Conservation (phyloP, 345 rosid species). For the Brassica cretica region DNA sequence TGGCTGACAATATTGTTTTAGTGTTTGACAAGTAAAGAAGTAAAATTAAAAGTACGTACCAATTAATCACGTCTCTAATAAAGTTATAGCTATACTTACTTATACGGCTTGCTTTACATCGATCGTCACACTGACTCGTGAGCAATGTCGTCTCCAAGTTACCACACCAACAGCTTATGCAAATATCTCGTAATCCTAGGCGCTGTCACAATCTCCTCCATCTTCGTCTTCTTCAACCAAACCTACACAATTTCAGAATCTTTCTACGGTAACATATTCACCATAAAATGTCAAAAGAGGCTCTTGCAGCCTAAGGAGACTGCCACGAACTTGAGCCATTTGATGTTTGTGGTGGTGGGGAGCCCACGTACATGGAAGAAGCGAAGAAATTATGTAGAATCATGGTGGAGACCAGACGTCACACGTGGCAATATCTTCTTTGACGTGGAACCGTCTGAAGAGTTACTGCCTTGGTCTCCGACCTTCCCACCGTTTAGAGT, state of each 20-base stretch:
- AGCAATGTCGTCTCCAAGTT: not conserved
- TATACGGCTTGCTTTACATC: not conserved
- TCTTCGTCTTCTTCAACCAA: not conserved
- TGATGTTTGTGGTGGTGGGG: not conserved
- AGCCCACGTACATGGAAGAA: not conserved
- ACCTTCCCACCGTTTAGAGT: not conserved
- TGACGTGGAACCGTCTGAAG: not conserved
- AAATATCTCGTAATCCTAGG: not conserved
- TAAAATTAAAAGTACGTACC: not conserved
- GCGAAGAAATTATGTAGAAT: not conserved
- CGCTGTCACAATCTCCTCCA: not conserved
- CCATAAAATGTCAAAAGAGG: not conserved
- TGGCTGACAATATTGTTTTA: not conserved
- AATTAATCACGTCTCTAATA: not conserved
- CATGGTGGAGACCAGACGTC: slow-evolving; percentile 1
- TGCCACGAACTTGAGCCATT: not conserved
- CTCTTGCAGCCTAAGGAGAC: not conserved
- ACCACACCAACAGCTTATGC: not conserved
- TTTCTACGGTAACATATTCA: not conserved
- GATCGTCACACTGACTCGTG: not conserved
- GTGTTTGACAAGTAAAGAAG: slow-evolving; percentile 1
- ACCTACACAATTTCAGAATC: not conserved
- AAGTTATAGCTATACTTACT: not conserved
- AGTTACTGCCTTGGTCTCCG: not conserved
- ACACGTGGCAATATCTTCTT: not conserved